These are phyloP conservation scores for Cucurbitaria berberidis DNA, from an alignment of 2,329 filamentous ascomycete genomes.

Conservation along the genomic window DNA sequence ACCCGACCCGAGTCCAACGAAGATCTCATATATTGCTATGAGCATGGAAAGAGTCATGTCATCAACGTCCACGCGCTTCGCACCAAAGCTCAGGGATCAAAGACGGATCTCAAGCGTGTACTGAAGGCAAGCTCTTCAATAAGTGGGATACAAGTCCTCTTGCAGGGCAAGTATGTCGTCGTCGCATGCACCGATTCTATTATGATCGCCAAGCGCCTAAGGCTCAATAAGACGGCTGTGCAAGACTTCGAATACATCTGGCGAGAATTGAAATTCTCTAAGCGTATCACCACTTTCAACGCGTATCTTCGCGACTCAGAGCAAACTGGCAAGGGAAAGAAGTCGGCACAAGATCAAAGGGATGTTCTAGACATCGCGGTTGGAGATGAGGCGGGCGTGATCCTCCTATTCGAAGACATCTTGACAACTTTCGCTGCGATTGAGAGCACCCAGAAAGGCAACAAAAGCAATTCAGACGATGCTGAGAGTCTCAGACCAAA, in stretches of 20 bases:
- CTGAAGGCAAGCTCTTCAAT: conserved; percentile 49
- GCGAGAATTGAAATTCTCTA: conserved; percentile 62
- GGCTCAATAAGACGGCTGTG: conserved; percentile 39
- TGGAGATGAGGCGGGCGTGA: conserved; percentile 76
- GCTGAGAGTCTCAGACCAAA: conserved; percentile 59
- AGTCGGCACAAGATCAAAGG: conserved; percentile 38
- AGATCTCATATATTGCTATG: conserved; percentile 50
- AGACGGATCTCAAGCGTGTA: conserved; percentile 44
- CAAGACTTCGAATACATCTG: conserved; percentile 57
- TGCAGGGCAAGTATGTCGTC: conserved; percentile 65
- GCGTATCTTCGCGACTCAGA: conserved; percentile 62
- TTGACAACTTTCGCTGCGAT: conserved; percentile 60
- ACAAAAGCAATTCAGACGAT: conserved; percentile 25
- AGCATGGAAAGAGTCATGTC: conserved; percentile 48
- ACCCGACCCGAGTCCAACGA: conserved; percentile 36
- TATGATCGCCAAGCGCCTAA: conserved; percentile 63
- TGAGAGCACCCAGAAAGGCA: conserved; percentile 48
- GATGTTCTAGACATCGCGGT: conserved; percentile 74
- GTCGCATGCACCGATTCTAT: conserved; percentile 62
- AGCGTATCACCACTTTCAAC: conserved; percentile 59
- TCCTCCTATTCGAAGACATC: conserved; percentile 82
- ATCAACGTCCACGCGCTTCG: conserved; percentile 45
- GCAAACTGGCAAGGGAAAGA: conserved; percentile 35
- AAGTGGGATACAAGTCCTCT: conserved; percentile 52
- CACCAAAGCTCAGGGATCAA: conserved; percentile 32